phyloP scores from a whole-genome alignment of 129 eudicot genomes.

The Cynara cardunculus region DNA sequence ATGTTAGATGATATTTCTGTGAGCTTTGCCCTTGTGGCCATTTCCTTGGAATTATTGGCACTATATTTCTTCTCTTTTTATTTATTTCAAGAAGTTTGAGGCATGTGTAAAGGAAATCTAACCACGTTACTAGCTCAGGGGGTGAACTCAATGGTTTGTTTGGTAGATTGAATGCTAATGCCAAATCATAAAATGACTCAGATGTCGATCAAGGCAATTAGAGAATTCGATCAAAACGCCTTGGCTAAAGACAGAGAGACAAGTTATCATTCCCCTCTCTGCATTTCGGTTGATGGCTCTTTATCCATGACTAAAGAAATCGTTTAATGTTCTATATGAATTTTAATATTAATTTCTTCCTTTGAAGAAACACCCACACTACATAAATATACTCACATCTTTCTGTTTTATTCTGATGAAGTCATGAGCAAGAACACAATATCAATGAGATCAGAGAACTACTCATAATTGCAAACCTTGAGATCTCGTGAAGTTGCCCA shows the following conservation, averaged over 20 bases:
- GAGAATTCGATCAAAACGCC: neutral
- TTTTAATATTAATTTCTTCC: neutral
- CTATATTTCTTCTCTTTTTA: neutral
- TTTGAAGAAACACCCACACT: neutral
- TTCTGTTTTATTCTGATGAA: neutral
- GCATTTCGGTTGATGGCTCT: neutral
- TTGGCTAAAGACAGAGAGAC: neutral
- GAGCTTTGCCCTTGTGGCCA: neutral
- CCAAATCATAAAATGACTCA: neutral
- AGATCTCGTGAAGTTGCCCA: slow-evolving; percentile 96
- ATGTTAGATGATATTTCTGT: neutral
- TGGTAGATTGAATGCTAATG: neutral
- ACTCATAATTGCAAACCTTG: slow-evolving; percentile 49
- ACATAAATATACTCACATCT: neutral
- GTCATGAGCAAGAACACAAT: neutral
- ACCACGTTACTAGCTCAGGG: neutral
- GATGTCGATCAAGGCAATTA: neutral
- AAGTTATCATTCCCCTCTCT: neutral
- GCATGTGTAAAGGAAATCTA: neutral
- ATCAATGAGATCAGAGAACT: neutral
- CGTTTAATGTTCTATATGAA: neutral
- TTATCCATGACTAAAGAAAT: neutral
- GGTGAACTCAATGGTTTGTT: neutral
- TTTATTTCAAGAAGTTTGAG: neutral
- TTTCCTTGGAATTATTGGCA: neutral